Conservation (phyloP, 202 grass and related monocot genomes). For the Schoenoplectus tabernaemontani region DNA sequence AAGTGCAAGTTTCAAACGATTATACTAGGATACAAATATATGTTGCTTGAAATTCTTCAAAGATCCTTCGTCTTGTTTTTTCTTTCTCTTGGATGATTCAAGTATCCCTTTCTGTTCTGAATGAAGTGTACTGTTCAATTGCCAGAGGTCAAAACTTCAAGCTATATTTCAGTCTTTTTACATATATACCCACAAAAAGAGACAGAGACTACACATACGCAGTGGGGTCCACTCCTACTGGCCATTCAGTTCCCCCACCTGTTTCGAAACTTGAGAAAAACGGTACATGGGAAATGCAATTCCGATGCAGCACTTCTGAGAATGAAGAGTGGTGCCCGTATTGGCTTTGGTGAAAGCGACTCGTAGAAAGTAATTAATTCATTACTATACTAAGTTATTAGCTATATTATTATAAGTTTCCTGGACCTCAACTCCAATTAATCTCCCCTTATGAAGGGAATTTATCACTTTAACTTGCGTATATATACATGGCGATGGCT, state of each 20-base stretch:
- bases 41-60: no score
- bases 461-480: no score
- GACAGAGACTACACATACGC: slow-evolving; percentile 14
- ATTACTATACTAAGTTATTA: not conserved
- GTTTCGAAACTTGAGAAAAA: slow-evolving; percentile 13
- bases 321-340: slow-evolving; percentile 12
- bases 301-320: slow-evolving; percentile 16
- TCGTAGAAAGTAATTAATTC: slow-evolving; percentile 15
- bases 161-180: slow-evolving; percentile 17
- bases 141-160: slow-evolving; percentile 13
- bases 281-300: slow-evolving; percentile 18
- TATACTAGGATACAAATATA: no score
- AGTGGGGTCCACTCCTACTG: not conserved
- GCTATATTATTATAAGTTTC: no score
- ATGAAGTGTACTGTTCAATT: not conserved
- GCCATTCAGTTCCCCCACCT: not conserved
- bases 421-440: no score
- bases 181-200: slow-evolving; percentile 12
- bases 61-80: not conserved
- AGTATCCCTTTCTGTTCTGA: not conserved
- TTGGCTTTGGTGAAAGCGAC: slow-evolving; percentile 23
- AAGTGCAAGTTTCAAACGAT: not conserved
- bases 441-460: no score
- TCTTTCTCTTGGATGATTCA: not conserved
- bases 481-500: no score